These are phyloP conservation scores for Candida tetrigidarum DNA, from an alignment of 1,139 yeast species.

Conservation along the genomic window DNA sequence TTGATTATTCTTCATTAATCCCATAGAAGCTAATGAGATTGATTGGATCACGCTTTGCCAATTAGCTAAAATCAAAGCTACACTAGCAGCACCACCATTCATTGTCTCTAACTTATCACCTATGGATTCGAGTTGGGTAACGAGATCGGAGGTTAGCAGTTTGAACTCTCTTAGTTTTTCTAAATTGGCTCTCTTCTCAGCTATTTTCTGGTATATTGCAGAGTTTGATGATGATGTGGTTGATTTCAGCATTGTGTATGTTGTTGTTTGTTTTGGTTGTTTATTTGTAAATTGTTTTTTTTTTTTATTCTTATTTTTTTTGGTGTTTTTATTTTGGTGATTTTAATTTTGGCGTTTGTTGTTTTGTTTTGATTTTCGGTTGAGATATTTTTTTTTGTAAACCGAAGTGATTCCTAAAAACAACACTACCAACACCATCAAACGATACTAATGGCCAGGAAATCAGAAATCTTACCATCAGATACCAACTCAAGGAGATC, in stretches of 20 bases:
- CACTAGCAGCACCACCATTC: slow-evolving; percentile 63
- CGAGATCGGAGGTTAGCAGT: slow-evolving; percentile 49
- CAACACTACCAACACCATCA: neutral
- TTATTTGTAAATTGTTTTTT: neutral
- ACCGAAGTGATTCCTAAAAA: neutral
- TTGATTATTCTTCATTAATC: slow-evolving; percentile 41
- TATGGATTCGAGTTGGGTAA: slow-evolving; percentile 51
- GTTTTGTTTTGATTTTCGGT: slow-evolving; percentile 9
- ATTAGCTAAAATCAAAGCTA: slow-evolving; percentile 58
- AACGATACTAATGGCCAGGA: slow-evolving; percentile 6
- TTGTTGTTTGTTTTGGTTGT: neutral
- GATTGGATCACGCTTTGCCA: slow-evolving; percentile 75
- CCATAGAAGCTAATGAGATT: slow-evolving; percentile 68
- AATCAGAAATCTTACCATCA: slow-evolving; percentile 4
- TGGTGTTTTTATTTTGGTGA: slow-evolving; percentile 4
- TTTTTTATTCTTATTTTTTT: slow-evolving; percentile 5
- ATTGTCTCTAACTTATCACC: slow-evolving; percentile 53
- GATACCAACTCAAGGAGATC: slow-evolving; percentile 1
- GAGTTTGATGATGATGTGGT: slow-evolving; percentile 8
- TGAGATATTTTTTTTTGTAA: slow-evolving; percentile 6
- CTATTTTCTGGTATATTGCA: slow-evolving; percentile 36
- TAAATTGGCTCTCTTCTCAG: slow-evolving; percentile 56
- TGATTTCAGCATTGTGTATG: slow-evolving; percentile 17
- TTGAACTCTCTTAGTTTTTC: slow-evolving; percentile 54
- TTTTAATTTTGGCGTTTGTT: slow-evolving; percentile 7